These are phyloP conservation scores for Phaffomyces antillensis DNA, from an alignment of 805 yeast species.

Conservation along the genomic window DNA sequence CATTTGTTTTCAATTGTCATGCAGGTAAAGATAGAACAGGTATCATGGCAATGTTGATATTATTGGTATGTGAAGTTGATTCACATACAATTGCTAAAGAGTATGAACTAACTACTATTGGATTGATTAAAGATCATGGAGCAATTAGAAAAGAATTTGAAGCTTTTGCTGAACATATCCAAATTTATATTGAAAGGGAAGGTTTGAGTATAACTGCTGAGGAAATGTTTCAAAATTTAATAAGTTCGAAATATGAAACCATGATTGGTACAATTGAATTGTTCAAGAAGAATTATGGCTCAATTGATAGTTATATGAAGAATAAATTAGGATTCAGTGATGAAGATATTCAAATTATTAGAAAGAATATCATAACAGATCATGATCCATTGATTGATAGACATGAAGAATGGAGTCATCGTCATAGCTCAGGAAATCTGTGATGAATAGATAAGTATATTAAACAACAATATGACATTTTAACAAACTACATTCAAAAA, in stretches of 20 bases:
- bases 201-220: slow-evolving; percentile 14
- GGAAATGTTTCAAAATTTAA: slow-evolving; percentile 52
- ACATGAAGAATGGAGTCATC: slow-evolving; percentile 19
- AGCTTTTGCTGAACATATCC: slow-evolving; percentile 8
- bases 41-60: slow-evolving; percentile 57
- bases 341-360: slow-evolving; percentile 35
- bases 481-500: too few relatives aligned
- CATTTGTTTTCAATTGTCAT: slow-evolving; percentile 66
- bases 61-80: slow-evolving; percentile 60
- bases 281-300: slow-evolving; percentile 46
- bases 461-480: too few relatives aligned
- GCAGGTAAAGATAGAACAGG: slow-evolving; percentile 91
- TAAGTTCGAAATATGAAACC: slow-evolving; percentile 60
- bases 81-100: slow-evolving; percentile 60
- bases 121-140: slow-evolving; percentile 42
- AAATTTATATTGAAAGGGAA: neutral
- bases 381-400: slow-evolving; percentile 11
- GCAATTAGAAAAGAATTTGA: slow-evolving; percentile 18
- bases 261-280: slow-evolving; percentile 58
- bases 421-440: slow-evolving; percentile 10
- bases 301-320: slow-evolving; percentile 41
- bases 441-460: too few relatives aligned
- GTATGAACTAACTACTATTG: slow-evolving; percentile 67
- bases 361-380: slow-evolving; percentile 23
- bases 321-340: slow-evolving; percentile 36